A percentile compares a stretch with the other conserved stretches of the same genome.
Evolutionary conservation across 495 filamentous ascomycete genomes (phyloP).

Genomic region (Penicillium turbatum): DNA sequence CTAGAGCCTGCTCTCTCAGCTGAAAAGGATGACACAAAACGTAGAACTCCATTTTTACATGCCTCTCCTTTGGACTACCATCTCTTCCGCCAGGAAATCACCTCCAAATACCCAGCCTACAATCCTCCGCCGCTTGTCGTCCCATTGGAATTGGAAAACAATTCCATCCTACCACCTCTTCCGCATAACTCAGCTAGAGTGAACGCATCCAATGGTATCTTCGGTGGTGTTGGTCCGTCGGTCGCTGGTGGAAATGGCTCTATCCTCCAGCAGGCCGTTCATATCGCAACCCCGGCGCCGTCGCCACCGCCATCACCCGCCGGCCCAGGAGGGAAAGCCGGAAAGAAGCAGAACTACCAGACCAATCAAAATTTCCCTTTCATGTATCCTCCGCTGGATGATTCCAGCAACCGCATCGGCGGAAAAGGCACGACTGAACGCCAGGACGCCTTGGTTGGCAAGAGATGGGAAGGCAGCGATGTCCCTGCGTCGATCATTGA

Average conservation of each 20-base stretch:
- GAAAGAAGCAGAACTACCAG: conserved; percentile 98
- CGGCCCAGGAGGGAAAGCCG: conserved; percentile 81
- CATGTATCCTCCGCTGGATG: conserved; percentile 88
- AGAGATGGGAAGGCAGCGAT: conserved; percentile 85
- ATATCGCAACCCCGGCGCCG: conserved; percentile 96
- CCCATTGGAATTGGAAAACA: conserved; percentile 83
- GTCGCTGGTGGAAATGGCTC: conserved; percentile 55
- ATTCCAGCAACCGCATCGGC: conserved; percentile 74
- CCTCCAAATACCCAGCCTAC: conserved; percentile 97
- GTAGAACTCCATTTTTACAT: conserved; percentile 61
- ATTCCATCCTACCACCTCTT: conserved; percentile 82
- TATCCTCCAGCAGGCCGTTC: conserved; percentile 91
- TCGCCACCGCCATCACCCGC: conserved; percentile 92
- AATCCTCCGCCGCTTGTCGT: conserved; percentile 79
- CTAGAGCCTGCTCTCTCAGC: conserved; percentile 36
- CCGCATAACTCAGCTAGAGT: conserved; percentile 63
- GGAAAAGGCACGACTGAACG: conserved; percentile 76
- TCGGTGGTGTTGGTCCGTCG: conserved; percentile 39
- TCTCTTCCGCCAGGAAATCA: conserved; percentile 92
- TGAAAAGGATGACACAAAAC: conserved; percentile 31
- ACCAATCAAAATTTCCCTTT: conserved; percentile 99
- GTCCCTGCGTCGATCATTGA: conserved; percentile 90
- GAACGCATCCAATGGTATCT: conserved; percentile 37
- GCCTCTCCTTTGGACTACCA: conserved; percentile 96
- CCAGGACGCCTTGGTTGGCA: conserved; percentile 71